Evolutionary conservation across 2,329 filamentous ascomycete species (phyloP).

Genomic region (Furcasterigmium furcatum): DNA sequence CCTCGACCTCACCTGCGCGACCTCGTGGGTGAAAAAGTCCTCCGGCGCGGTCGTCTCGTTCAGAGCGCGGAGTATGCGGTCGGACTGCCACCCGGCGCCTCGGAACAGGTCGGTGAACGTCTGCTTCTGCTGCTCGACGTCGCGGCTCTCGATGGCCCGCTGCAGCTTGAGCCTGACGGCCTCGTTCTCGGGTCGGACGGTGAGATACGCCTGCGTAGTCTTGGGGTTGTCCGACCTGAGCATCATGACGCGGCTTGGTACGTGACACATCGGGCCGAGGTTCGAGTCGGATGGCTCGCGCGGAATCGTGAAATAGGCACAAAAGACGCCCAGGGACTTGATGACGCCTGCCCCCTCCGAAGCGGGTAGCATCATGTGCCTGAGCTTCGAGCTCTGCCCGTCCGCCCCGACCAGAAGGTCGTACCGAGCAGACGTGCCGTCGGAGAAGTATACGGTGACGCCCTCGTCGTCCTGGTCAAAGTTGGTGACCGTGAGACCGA

Average conservation of each 20-base stretch:
- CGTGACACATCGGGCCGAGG: slow-evolving; percentile 6
- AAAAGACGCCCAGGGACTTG: slow-evolving; percentile 19
- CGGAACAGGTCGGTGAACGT: slow-evolving; percentile 24
- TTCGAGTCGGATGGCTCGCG: slow-evolving; percentile 13
- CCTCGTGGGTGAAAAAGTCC: slow-evolving; percentile 39
- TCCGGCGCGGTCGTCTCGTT: slow-evolving; percentile 12
- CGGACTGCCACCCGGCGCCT: slow-evolving; percentile 37
- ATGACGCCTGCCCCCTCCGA: slow-evolving; percentile 17
- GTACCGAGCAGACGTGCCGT: slow-evolving; percentile 37
- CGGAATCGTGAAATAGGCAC: slow-evolving; percentile 29
- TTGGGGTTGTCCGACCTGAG: slow-evolving; percentile 10
- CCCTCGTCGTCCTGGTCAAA: slow-evolving; percentile 24
- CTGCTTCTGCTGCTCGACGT: slow-evolving; percentile 27
- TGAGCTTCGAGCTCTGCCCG: slow-evolving; percentile 46
- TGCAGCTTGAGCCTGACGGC: slow-evolving; percentile 1
- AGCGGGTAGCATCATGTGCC: slow-evolving; percentile 33
- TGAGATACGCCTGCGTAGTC: slow-evolving; percentile 9
- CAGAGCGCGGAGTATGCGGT: slow-evolving; percentile 24
- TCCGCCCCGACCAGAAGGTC: slow-evolving; percentile 55
- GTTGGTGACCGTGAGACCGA: slow-evolving; percentile 17
- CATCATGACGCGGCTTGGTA: slow-evolving; percentile 2
- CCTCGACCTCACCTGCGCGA: slow-evolving; percentile 36
- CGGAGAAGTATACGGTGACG: slow-evolving; percentile 36
- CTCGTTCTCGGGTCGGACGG: slow-evolving; percentile 4
- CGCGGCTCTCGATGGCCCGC: slow-evolving; percentile 4